phyloP scores from a whole-genome alignment of 2,329 filamentous ascomycete species.

The Biscogniauxia mediterranea region DNA sequence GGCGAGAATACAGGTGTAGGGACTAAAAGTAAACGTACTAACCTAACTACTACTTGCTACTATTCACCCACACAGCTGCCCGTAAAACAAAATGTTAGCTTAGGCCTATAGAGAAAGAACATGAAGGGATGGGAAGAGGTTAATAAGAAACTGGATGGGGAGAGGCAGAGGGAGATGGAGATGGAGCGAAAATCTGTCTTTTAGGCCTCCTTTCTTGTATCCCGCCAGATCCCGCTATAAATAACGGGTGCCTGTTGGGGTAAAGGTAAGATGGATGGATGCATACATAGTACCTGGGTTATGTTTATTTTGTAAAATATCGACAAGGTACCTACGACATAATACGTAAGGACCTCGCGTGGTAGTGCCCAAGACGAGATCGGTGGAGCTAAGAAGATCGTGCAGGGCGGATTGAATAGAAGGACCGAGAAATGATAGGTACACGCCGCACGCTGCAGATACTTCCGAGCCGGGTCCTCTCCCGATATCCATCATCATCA shows the following conservation, averaged over 20 bases:
- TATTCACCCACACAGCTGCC: not conserved
- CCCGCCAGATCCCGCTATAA: not conserved
- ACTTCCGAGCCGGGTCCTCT: not conserved
- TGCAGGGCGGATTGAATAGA: not conserved
- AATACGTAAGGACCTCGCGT: not conserved
- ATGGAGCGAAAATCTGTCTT: not conserved
- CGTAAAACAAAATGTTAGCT: no score
- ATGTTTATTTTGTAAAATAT: not conserved
- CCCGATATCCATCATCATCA: not conserved
- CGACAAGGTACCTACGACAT: not conserved
- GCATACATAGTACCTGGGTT: not conserved
- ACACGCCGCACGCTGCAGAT: not conserved
- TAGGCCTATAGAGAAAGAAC: no score
- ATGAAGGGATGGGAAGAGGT: no score
- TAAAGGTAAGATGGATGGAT: not conserved
- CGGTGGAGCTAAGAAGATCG: not conserved
- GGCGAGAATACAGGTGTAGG: no score
- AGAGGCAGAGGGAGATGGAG: no score
- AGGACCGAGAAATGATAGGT: slow-evolving; percentile 6
- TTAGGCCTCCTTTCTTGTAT: not conserved
- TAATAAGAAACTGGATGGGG: no score
- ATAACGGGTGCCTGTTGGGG: not conserved
- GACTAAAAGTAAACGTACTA: no score
- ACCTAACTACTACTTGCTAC: no score
- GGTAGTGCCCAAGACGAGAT: not conserved